Conservation (phyloP, 768 basidiomycete genomes). For the Termitomyces sp. region DNA sequence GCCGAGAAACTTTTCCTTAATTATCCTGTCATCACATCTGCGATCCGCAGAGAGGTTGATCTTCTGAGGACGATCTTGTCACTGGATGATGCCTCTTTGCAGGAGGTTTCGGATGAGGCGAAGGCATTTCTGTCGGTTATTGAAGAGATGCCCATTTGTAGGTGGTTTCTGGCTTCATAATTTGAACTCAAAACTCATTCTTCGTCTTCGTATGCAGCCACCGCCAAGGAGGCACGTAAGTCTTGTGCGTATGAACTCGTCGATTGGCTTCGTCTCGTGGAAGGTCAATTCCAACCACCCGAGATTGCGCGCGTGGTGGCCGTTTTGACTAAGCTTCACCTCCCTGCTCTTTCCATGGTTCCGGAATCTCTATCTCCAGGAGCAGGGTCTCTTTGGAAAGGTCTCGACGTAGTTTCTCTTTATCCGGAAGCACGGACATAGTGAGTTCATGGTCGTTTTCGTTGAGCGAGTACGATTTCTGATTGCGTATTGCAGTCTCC, state of each 20-base stretch:
- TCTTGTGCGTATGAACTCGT: conserved; percentile 53
- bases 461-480: background rate
- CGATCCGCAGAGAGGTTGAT: conserved; percentile 44
- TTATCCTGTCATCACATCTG: conserved; percentile 33
- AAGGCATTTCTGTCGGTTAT: conserved; percentile 44
- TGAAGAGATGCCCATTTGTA: conserved; percentile 46
- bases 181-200: background rate
- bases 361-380: conserved; percentile 43
- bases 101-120: conserved; percentile 24
- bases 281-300: conserved; percentile 27
- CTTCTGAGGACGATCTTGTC: conserved; percentile 38
- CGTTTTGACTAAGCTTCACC: conserved; percentile 40
- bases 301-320: conserved; percentile 42
- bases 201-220: conserved; percentile 31
- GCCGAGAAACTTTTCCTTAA: conserved; percentile 30
- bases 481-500: conserved; percentile 7
- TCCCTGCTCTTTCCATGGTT: conserved; percentile 41
- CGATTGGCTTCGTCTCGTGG: conserved; percentile 59
- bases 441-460: conserved; percentile 8
- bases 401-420: conserved; percentile 25
- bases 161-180: conserved; percentile 23
- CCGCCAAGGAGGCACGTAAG: conserved; percentile 30
- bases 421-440: conserved; percentile 19
- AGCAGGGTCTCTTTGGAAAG: conserved; percentile 42
- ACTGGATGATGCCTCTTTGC: conserved; percentile 14